These are phyloP conservation scores for Amoebophrya sp. DNA, from an alignment of 169 alveolate species.

Conservation along the genomic window DNA sequence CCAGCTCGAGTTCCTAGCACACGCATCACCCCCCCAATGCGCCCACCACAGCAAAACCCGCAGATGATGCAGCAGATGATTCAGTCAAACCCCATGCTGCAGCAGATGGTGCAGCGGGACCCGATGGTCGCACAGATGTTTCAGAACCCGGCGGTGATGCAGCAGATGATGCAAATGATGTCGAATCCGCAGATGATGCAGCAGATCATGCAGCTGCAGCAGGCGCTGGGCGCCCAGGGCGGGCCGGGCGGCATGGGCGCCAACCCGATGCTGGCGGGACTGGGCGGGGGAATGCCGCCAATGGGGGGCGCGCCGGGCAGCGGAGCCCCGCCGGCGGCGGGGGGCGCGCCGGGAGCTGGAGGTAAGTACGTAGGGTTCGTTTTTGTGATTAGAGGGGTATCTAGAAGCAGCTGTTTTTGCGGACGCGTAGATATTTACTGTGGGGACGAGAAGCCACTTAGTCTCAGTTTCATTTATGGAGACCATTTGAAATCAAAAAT, in stretches of 20 bases:
- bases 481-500: too few species aligned
- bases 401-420: too few species aligned
- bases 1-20: too few species aligned
- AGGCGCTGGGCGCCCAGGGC: neutral
- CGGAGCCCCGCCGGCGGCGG: too few species aligned
- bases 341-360: too few species aligned
- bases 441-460: too few species aligned
- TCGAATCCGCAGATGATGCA: conserved; percentile 39
- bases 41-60: conserved; percentile 21
- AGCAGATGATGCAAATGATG: conserved; percentile 41
- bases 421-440: too few species aligned
- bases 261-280: neutral
- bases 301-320: too few species aligned
- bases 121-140: neutral
- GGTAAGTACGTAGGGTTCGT: too few species aligned
- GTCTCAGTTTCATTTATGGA: too few species aligned
- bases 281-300: neutral
- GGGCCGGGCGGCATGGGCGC: neutral
- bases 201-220: conserved; percentile 16
- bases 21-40: too few species aligned
- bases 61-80: conserved; percentile 27
- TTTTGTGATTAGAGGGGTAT: too few species aligned
- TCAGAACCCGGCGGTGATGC: conserved; percentile 22
- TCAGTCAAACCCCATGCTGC: conserved; percentile 23
- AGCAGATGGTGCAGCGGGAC: neutral